phyloP scores from a whole-genome alignment of 2,329 filamentous ascomycete genomes.

The Scedosporium minutisporum region DNA sequence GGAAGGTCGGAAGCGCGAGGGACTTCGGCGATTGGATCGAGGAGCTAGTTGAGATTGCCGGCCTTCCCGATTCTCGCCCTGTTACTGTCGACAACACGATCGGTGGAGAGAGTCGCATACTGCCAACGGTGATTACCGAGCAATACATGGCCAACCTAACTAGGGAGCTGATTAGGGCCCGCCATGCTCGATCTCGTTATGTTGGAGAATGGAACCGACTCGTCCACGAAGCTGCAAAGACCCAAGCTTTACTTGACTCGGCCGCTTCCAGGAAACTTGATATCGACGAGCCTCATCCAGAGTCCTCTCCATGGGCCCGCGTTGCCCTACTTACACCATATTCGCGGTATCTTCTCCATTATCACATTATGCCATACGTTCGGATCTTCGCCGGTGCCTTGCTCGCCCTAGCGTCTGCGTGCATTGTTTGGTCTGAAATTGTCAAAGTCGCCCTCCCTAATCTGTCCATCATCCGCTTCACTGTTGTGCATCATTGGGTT shows the following conservation, averaged over 20 bases:
- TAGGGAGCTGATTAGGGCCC: conserved; percentile 67
- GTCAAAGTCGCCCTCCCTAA: conserved; percentile 72
- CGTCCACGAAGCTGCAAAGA: conserved; percentile 61
- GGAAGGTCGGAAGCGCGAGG: conserved; percentile 68
- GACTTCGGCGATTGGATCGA: conserved; percentile 93
- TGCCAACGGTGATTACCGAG: conserved; percentile 82
- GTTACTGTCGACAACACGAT: conserved; percentile 28
- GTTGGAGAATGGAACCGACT: conserved; percentile 77
- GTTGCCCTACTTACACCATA: conserved; percentile 65
- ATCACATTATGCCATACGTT: conserved; percentile 59
- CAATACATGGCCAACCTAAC: conserved; percentile 88
- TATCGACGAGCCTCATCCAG: conserved; percentile 52
- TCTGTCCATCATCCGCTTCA: conserved; percentile 59
- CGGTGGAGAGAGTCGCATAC: conserved; percentile 29
- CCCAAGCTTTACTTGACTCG: conserved; percentile 77
- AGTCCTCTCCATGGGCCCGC: conserved; percentile 43
- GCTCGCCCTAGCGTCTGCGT: conserved; percentile 65
- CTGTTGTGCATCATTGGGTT: conserved; percentile 65
- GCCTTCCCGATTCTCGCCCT: conserved; percentile 52
- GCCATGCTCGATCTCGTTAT: conserved; percentile 76
- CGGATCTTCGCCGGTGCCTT: conserved; percentile 57
- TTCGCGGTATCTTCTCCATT: conserved; percentile 69
- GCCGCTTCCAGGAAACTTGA: conserved; percentile 71
- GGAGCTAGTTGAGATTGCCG: conserved; percentile 72
- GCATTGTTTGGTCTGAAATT: conserved; percentile 88